These are phyloP conservation scores for Saccharum hybrid DNA, from an alignment of 202 grass and related monocot species.

Conservation along the genomic window DNA sequence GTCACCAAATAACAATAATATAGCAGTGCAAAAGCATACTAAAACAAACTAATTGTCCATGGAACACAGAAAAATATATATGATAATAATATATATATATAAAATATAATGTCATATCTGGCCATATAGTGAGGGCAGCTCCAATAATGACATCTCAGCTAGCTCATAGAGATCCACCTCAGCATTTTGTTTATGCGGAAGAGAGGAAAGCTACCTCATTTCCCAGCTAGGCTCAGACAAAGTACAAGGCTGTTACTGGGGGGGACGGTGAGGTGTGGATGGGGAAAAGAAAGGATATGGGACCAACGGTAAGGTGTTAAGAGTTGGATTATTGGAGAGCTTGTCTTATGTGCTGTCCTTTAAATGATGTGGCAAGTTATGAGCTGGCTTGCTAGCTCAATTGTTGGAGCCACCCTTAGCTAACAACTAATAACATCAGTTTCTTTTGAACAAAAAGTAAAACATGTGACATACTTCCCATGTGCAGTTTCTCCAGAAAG, in stretches of 20 bases:
- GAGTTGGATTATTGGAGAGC: neutral
- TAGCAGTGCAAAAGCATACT: neutral
- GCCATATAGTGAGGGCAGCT: neutral
- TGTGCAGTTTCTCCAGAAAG: conserved; percentile 99
- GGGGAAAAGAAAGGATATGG: neutral
- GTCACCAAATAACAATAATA: conserved; percentile 17
- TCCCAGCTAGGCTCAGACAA: neutral
- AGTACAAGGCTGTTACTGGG: neutral
- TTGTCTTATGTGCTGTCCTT: neutral
- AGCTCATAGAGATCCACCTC: neutral
- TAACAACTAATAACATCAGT: neutral
- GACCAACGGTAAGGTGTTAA: neutral
- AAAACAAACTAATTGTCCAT: neutral
- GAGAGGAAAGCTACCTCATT: neutral
- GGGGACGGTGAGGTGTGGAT: neutral
- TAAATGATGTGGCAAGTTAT: neutral
- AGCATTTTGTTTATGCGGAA: neutral
- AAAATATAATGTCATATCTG: neutral
- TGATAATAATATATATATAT: too few relatives aligned
- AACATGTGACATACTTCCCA: conserved; percentile 76
- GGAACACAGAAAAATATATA: neutral
- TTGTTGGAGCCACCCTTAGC: conserved; percentile 8
- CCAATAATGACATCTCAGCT: neutral
- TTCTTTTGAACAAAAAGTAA: conserved; percentile 22
- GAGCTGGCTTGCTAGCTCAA: neutral